Evolutionary conservation across 345 rosid species (phyloP).

Genomic region (Eucalyptus guilfoylei): DNA sequence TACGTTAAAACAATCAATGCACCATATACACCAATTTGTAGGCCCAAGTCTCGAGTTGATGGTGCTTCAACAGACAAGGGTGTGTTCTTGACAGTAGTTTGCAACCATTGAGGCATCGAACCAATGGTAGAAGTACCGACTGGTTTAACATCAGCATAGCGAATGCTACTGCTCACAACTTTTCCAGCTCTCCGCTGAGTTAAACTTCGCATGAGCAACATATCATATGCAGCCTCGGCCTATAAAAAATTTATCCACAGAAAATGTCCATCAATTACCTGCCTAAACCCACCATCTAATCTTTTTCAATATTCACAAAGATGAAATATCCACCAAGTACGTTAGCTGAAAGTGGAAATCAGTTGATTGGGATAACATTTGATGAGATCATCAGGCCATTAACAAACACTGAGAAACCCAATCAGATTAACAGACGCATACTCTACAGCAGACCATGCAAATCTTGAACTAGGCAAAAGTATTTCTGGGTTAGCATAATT

Average conservation of each 20-base stretch:
- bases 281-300: not conserved
- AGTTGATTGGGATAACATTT: not conserved
- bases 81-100: slow-evolving; percentile 37
- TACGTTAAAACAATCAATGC: slow-evolving; percentile 77
- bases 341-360: not conserved
- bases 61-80: slow-evolving; percentile 64
- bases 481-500: not conserved
- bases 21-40: slow-evolving; percentile 91
- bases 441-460: not conserved
- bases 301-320: not conserved
- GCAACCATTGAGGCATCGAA: slow-evolving; percentile 71
- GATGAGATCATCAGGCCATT: not conserved
- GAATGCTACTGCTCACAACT: slow-evolving; percentile 58
- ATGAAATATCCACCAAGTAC: not conserved
- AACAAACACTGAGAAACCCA: not conserved
- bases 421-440: not conserved
- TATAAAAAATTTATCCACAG: slow-evolving; percentile 8
- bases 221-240: slow-evolving; percentile 97
- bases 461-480: not conserved
- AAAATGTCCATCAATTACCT: not conserved
- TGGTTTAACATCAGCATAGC: slow-evolving; percentile 91
- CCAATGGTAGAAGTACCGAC: slow-evolving; percentile 28
- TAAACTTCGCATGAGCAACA: slow-evolving; percentile 92
- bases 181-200: slow-evolving; percentile 88
- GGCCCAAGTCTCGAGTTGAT: slow-evolving; percentile 53